phyloP scores from a whole-genome alignment of 257 asterid species.

The Marsdenia floribunda region DNA sequence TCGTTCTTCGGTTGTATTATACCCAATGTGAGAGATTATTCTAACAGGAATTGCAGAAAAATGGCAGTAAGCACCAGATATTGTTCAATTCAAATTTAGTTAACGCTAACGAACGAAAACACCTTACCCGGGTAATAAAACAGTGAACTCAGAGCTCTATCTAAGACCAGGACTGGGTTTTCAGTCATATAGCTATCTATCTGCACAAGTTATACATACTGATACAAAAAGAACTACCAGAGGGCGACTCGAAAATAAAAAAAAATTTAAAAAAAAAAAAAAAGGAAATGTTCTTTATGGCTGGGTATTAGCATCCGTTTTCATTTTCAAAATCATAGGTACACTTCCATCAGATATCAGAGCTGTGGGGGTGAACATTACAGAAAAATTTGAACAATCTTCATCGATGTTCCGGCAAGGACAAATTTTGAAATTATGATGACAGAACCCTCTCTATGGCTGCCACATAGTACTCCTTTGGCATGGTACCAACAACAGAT shows the following conservation, averaged over 20 bases:
- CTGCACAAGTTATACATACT: not conserved
- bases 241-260: not conserved
- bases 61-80: not conserved
- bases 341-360: not conserved
- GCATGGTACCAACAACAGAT: conserved; percentile 79
- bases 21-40: not conserved
- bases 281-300: not conserved
- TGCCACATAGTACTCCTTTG: conserved; percentile 73
- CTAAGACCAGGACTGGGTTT: not conserved
- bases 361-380: not conserved
- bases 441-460: conserved; percentile 72
- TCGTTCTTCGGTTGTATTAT: too few relatives aligned
- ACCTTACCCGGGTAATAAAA: not conserved
- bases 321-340: not conserved
- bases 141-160: not conserved
- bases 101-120: not conserved
- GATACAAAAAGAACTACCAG: not conserved
- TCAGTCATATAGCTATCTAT: not conserved
- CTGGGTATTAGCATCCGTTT: not conserved
- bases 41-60: not conserved
- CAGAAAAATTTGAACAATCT: not conserved
- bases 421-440: conserved; percentile 15
- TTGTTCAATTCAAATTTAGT: not conserved
- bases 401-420: not conserved
- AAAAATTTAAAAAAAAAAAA: too few relatives aligned